These are phyloP conservation scores for Xerocomus potaroensis DNA, from an alignment of 768 basidiomycete genomes.

Conservation along the genomic window DNA sequence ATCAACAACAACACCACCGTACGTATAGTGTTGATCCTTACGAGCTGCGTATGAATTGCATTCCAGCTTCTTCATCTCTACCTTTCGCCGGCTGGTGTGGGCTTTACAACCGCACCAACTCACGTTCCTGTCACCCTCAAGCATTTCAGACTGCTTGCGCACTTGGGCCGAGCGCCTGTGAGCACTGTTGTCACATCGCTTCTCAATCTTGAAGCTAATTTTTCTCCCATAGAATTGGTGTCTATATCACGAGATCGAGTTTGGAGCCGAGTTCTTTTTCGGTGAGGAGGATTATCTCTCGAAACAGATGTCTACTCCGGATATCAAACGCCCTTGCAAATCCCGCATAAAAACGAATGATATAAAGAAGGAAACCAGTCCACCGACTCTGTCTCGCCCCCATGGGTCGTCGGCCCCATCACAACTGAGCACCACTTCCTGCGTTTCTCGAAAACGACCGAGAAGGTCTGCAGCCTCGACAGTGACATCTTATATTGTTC, in stretches of 20 bases:
- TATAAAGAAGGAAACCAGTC: constrained; percentile 41
- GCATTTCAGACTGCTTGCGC: constrained; percentile 72
- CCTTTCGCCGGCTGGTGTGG: constrained; percentile 28
- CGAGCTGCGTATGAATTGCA: background rate
- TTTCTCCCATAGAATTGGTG: constrained; percentile 41
- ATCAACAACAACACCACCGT: constrained; percentile 54
- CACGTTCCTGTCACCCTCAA: constrained; percentile 70
- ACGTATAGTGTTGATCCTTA: constrained; percentile 1
- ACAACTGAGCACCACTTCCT: constrained; percentile 19
- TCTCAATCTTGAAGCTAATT: background rate
- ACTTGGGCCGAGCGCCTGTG: constrained; percentile 58
- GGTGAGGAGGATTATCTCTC: constrained; percentile 66
- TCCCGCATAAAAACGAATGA: constrained; percentile 25
- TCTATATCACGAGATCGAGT: constrained; percentile 58
- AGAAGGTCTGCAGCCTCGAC: constrained; percentile 50
- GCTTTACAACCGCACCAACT: constrained; percentile 15
- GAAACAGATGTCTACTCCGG: constrained; percentile 22
- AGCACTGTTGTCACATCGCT: constrained; percentile 21
- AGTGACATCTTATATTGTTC: constrained; percentile 58
- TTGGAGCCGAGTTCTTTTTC: constrained; percentile 63
- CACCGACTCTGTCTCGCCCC: constrained; percentile 27
- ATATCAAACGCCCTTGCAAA: constrained; percentile 24
- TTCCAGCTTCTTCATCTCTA: constrained; percentile 48
- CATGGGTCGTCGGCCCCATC: constrained; percentile 13
- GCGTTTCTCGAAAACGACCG: constrained; percentile 47